phyloP scores from a whole-genome alignment of 2,329 filamentous ascomycete species.

The Epichloe festucae region DNA sequence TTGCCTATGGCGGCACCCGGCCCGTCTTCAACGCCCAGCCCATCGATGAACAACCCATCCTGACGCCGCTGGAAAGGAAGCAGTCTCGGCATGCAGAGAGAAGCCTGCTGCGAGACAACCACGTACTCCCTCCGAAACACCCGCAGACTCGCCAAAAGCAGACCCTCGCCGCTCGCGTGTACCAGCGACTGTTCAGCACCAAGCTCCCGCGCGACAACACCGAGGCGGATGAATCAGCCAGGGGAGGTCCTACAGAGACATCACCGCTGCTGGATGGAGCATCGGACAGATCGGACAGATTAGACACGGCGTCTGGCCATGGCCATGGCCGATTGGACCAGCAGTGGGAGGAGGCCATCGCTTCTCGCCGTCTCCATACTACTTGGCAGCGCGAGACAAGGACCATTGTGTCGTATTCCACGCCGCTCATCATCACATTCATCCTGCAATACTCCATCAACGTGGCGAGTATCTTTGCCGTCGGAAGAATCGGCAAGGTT shows the following conservation, averaged over 20 bases:
- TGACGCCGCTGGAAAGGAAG: conserved; percentile 43
- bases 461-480: conserved; percentile 68
- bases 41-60: conserved; percentile 30
- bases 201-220: conserved; percentile 28
- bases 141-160: conserved; percentile 15
- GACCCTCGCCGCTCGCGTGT: conserved; percentile 28
- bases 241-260: conserved; percentile 24
- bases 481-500: conserved; percentile 60
- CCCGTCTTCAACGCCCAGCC: conserved; percentile 52
- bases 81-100: conserved; percentile 44
- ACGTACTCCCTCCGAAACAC: conserved; percentile 51
- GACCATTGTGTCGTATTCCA: conserved; percentile 60
- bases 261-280: conserved; percentile 24
- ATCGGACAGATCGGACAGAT: not conserved
- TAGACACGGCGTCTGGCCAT: conserved; percentile 27
- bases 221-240: conserved; percentile 26
- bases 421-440: conserved; percentile 58
- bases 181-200: conserved; percentile 40
- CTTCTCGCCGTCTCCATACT: conserved; percentile 68
- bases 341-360: conserved; percentile 78
- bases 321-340: conserved; percentile 43
- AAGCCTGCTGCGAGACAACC: conserved; percentile 51
- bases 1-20: conserved; percentile 58
- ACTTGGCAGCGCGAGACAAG: conserved; percentile 86
- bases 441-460: conserved; percentile 73